Evolutionary conservation across 1,139 yeast genomes (phyloP).

Genomic region (Suhomyces taliae): DNA sequence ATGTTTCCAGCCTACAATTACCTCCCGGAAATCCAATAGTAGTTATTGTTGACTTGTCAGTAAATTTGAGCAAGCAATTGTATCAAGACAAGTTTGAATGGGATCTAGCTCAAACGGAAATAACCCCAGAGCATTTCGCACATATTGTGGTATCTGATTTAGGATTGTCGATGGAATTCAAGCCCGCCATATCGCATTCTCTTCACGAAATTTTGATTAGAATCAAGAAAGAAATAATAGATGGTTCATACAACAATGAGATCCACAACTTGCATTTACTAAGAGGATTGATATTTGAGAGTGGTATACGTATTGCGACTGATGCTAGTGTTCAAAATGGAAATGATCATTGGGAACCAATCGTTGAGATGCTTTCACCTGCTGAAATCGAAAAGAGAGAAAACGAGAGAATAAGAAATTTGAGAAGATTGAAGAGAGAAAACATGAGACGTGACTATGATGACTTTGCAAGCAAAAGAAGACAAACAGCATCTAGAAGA

Average conservation of each 20-base stretch:
- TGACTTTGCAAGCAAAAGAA: slow-evolving; percentile 39
- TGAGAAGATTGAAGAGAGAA: slow-evolving; percentile 90
- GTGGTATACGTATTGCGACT: slow-evolving; percentile 46
- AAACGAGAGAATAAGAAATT: slow-evolving; percentile 89
- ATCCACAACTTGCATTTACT: slow-evolving; percentile 47
- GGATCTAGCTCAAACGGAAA: slow-evolving; percentile 68
- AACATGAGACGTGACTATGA: slow-evolving; percentile 63
- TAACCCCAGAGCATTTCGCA: slow-evolving; percentile 86
- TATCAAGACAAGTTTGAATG: slow-evolving; percentile 95
- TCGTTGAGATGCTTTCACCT: slow-evolving; percentile 79
- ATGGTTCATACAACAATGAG: slow-evolving; percentile 60
- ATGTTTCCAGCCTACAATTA: slow-evolving; percentile 58
- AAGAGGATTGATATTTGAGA: slow-evolving; percentile 45
- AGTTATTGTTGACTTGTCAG: slow-evolving; percentile 78
- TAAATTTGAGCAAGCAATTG: slow-evolving; percentile 77
- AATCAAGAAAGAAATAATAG: slow-evolving; percentile 81
- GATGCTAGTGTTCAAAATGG: slow-evolving; percentile 48
- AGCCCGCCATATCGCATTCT: slow-evolving; percentile 87
- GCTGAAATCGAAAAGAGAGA: slow-evolving; percentile 96
- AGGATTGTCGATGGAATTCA: slow-evolving; percentile 82
- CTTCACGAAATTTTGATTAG: slow-evolving; percentile 77
- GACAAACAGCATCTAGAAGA: slow-evolving; percentile 40
- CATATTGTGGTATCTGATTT: slow-evolving; percentile 77
- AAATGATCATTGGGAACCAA: slow-evolving; percentile 83
- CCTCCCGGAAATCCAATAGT: slow-evolving; percentile 68